Percentiles rank a stretch among this genome's conserved stretches.
These are phyloP conservation scores for Pythium angustatum DNA, from an alignment of 352 stramenopile genomes.

Conservation along the genomic window DNA sequence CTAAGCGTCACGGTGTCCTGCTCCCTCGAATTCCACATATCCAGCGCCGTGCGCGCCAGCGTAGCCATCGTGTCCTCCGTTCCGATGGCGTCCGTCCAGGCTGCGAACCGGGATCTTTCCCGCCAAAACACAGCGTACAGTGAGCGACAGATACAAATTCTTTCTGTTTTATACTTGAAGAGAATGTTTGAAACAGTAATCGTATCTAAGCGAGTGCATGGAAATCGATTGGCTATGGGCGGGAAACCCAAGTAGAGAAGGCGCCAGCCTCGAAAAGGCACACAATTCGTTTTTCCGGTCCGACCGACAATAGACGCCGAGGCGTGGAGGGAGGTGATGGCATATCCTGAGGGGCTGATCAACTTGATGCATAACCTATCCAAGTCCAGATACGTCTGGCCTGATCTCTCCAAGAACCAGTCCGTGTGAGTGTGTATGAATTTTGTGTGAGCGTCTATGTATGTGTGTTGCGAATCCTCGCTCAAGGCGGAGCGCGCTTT, in stretches of 20 bases:
- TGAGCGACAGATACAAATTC: slow-evolving; percentile 16
- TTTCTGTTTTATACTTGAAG: slow-evolving; percentile 6
- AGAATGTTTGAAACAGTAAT: slow-evolving; percentile 15
- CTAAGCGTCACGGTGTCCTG: slow-evolving; percentile 37
- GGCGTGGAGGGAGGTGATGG: slow-evolving; percentile 74
- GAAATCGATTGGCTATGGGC: slow-evolving; percentile 13
- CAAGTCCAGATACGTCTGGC: slow-evolving; percentile 79
- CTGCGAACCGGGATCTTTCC: too few relatives aligned
- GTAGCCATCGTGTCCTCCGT: slow-evolving; percentile 17
- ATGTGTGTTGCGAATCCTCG: neutral
- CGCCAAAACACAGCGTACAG: slow-evolving; percentile 15
- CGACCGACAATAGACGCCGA: neutral
- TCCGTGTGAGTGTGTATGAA: slow-evolving; percentile 10
- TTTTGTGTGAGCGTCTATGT: slow-evolving; percentile 9
- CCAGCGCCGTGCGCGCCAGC: slow-evolving; percentile 38
- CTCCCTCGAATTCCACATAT: slow-evolving; percentile 39
- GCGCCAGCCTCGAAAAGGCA: neutral
- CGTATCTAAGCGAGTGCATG: neutral
- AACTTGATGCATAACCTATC: slow-evolving; percentile 74
- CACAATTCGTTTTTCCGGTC: slow-evolving; percentile 9
- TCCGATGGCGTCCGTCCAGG: neutral
- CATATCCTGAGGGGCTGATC: slow-evolving; percentile 86
- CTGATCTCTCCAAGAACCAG: slow-evolving; percentile 65
- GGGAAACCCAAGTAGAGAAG: neutral
- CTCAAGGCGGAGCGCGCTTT: neutral